Percentiles rank a stretch among this genome's conserved stretches.
phyloP scores from a whole-genome alignment of 2,329 filamentous ascomycete species.

The Pseudogymnoascus sp. region DNA sequence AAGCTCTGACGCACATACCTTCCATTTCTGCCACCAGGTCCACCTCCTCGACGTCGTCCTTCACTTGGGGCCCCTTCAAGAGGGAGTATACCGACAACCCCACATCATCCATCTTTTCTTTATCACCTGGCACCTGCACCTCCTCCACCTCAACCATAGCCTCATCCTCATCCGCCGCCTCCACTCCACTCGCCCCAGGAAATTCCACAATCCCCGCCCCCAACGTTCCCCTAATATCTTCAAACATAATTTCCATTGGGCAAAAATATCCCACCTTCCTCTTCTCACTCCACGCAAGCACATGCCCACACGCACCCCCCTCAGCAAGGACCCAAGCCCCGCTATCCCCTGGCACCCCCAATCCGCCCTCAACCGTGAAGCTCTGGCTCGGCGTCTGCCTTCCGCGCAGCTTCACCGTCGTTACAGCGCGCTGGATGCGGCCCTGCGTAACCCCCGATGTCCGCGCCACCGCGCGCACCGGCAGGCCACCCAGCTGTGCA shows the following conservation, averaged over 20 bases:
- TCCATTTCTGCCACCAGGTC: slow-evolving; percentile 1
- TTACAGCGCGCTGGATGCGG: slow-evolving; percentile 67
- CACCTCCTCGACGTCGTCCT: not conserved
- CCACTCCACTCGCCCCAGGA: slow-evolving; percentile 36
- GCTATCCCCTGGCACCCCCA: slow-evolving; percentile 76
- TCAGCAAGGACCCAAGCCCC: slow-evolving; percentile 87
- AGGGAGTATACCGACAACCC: not conserved
- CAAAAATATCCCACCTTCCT: slow-evolving; percentile 85
- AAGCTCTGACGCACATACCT: slow-evolving; percentile 2
- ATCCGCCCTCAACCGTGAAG: slow-evolving; percentile 47
- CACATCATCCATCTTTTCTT: not conserved
- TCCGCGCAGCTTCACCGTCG: slow-evolving; percentile 79
- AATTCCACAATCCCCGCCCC: slow-evolving; percentile 62
- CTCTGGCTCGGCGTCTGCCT: slow-evolving; percentile 71
- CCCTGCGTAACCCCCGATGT: slow-evolving; percentile 79
- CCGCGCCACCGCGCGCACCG: slow-evolving; percentile 81
- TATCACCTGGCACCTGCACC: not conserved
- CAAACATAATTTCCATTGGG: slow-evolving; percentile 83
- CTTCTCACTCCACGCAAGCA: slow-evolving; percentile 76
- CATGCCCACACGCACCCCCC: slow-evolving; percentile 80
- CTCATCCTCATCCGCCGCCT: not conserved
- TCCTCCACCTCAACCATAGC: not conserved
- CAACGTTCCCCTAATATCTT: slow-evolving; percentile 75
- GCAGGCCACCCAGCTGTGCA: slow-evolving; percentile 58
- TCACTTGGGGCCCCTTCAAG: not conserved